These are phyloP conservation scores for Heliocybe sulcata DNA, from an alignment of 1,284 basidiomycete species.

Conservation along the genomic window DNA sequence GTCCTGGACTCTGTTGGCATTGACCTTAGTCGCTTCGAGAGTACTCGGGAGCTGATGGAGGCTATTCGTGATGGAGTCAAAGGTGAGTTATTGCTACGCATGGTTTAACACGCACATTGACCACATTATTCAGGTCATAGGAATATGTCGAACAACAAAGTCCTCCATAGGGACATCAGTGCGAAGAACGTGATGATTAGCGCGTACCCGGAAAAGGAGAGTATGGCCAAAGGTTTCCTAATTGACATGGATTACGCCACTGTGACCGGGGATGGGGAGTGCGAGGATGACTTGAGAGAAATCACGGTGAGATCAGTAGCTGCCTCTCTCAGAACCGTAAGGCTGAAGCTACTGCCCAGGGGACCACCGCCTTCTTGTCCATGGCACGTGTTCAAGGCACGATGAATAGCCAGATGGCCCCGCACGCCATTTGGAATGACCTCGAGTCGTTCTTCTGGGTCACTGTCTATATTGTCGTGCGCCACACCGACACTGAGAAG, in stretches of 20 bases:
- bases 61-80: neutral
- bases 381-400: neutral
- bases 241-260: neutral
- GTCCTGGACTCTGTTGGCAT: neutral
- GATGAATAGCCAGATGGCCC: neutral
- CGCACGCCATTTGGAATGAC: neutral
- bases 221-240: neutral
- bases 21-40: neutral
- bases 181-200: neutral
- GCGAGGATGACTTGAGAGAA: neutral
- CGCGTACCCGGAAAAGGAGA: neutral
- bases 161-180: neutral
- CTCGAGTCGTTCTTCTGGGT: neutral
- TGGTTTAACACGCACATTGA: neutral
- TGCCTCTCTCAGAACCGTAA: neutral
- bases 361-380: neutral
- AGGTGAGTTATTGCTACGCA: neutral
- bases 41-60: neutral
- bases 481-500: too few species aligned
- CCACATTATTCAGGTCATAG: neutral
- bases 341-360: neutral
- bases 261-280: neutral
- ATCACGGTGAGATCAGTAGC: neutral
- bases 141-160: neutral
- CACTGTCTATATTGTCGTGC: neutral